Conservation (phyloP, 2,329 filamentous ascomycete species). For the Fusarium odoratissimum region DNA sequence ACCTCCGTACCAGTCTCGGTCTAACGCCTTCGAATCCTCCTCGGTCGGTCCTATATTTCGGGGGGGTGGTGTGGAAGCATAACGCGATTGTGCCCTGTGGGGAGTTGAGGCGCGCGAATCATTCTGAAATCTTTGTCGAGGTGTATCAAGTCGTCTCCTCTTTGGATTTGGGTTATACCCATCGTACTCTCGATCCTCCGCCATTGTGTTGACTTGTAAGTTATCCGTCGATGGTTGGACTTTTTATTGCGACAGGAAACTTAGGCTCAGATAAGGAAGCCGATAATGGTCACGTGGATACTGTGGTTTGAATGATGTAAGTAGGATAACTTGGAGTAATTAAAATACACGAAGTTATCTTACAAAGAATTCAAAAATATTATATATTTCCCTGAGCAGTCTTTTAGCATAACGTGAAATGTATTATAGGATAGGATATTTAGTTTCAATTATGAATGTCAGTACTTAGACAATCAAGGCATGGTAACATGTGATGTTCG, state of each 20-base stretch:
- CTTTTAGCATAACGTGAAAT: too few species aligned
- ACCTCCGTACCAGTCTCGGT: slow-evolving; percentile 92
- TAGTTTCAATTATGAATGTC: not conserved
- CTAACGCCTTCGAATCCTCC: slow-evolving; percentile 79
- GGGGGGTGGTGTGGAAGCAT: slow-evolving; percentile 55
- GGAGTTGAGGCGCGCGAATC: slow-evolving; percentile 51
- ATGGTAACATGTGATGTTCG: not conserved
- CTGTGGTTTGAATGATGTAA: not conserved
- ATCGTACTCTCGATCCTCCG: slow-evolving; percentile 52
- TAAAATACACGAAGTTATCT: not conserved
- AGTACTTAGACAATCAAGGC: not conserved
- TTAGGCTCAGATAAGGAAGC: not conserved
- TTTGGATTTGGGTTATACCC: slow-evolving; percentile 56
- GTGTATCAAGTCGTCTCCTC: slow-evolving; percentile 52
- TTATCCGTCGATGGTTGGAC: not conserved
- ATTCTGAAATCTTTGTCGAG: slow-evolving; percentile 47
- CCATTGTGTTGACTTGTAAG: slow-evolving; percentile 44
- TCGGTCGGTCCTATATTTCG: slow-evolving; percentile 65
- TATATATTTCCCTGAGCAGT: not conserved
- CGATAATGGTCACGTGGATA: slow-evolving; percentile 11
- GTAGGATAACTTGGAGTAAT: not conserved
- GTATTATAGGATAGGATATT: not conserved
- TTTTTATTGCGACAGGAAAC: not conserved
- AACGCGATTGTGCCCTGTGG: slow-evolving; percentile 48
- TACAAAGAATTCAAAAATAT: not conserved